phyloP scores from a whole-genome alignment of 495 filamentous ascomycete species.

The Penicillium antarcticum region DNA sequence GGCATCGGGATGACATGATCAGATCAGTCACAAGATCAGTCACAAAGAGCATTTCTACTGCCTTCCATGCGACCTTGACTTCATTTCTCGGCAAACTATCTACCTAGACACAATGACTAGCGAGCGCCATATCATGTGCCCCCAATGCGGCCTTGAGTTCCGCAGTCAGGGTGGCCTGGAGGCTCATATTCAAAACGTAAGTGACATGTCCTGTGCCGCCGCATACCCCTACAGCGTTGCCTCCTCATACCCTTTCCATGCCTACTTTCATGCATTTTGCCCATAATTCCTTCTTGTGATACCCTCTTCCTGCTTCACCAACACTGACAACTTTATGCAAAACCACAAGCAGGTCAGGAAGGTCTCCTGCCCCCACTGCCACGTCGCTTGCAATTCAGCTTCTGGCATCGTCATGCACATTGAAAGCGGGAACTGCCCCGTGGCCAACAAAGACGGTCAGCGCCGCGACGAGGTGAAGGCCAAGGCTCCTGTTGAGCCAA shows the following conservation, averaged over 20 bases:
- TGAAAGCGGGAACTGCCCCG: conserved; percentile 42
- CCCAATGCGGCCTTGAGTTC: conserved; percentile 51
- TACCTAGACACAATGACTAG: conserved; percentile 39
- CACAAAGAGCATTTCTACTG: conserved; percentile 50
- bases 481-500: background rate
- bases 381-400: conserved; percentile 39
- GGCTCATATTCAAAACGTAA: conserved; percentile 43
- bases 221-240: no score
- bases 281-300: no score
- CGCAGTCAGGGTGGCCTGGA: conserved; percentile 41
- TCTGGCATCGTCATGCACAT: conserved; percentile 47
- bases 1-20: conserved; percentile 38
- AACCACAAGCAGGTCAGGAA: conserved; percentile 39
- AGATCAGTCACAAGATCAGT: conserved; percentile 44
- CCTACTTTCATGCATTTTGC: no score
- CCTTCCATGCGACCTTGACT: conserved; percentile 48
- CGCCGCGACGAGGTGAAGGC: background rate
- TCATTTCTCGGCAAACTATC: conserved; percentile 36
- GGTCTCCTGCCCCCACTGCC: conserved; percentile 47
- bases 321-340: conserved; percentile 15
- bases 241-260: no score
- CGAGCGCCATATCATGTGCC: conserved; percentile 46
- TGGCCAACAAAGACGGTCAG: background rate
- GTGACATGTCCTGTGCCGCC: no score
- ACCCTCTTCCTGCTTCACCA: background rate